Percentiles rank a stretch among this genome's conserved stretches.
Conservation (phyloP, 257 asterid species). For the Echium plantagineum region DNA sequence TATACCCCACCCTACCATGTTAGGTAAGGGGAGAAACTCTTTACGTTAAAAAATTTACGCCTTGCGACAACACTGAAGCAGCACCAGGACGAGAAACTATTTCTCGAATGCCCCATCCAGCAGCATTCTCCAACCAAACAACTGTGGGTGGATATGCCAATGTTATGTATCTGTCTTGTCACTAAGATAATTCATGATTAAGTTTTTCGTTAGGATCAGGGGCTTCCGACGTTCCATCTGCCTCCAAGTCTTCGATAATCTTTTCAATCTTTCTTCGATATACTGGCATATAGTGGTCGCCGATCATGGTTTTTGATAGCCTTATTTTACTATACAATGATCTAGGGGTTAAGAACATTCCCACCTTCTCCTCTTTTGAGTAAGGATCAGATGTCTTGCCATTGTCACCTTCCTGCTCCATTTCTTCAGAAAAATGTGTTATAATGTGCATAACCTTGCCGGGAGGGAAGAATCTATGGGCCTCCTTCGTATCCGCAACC, state of each 20-base stretch:
- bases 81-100: too few relatives aligned
- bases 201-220: slow-evolving; percentile 11
- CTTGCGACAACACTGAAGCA: too few relatives aligned
- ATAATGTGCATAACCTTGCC: slow-evolving; percentile 89
- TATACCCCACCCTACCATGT: too few relatives aligned
- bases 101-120: too few relatives aligned
- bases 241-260: slow-evolving; percentile 54
- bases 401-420: slow-evolving; percentile 17
- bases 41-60: too few relatives aligned
- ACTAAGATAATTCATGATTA: slow-evolving; percentile 10
- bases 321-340: slow-evolving; percentile 69
- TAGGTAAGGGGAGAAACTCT: too few relatives aligned
- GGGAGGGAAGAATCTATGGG: slow-evolving; percentile 78
- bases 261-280: slow-evolving; percentile 75
- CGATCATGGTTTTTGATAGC: slow-evolving; percentile 82
- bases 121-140: too few relatives aligned
- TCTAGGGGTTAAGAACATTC: slow-evolving; percentile 68
- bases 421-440: slow-evolving; percentile 40
- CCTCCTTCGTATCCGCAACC: slow-evolving; percentile 63
- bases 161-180: neutral
- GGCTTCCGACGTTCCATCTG: slow-evolving; percentile 11
- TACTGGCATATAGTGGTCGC: slow-evolving; percentile 92
- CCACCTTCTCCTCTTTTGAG: slow-evolving; percentile 36
- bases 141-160: too few relatives aligned
- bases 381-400: slow-evolving; percentile 15